phyloP scores from a whole-genome alignment of 805 yeast genomes.

The Metschnikowia kunwiensis region DNA sequence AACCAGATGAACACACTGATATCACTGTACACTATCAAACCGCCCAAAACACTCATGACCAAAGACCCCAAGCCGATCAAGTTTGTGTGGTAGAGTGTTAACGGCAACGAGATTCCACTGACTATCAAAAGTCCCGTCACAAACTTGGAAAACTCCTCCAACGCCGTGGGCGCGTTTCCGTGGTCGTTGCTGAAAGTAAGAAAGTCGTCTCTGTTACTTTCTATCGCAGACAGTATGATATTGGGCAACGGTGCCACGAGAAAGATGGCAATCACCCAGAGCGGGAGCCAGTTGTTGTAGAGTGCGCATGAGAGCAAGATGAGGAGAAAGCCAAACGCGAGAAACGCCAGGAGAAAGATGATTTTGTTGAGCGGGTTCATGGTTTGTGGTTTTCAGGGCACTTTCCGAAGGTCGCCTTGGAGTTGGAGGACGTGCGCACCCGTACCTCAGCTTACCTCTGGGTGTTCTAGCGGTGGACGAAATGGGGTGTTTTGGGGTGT shows the following conservation, averaged over 20 bases:
- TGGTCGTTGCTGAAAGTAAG: conserved; percentile 42
- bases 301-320: conserved; percentile 45
- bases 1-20: conserved; percentile 46
- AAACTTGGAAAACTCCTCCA: conserved; percentile 39
- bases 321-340: conserved; percentile 44
- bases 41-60: conserved; percentile 45
- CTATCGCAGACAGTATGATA: conserved; percentile 36
- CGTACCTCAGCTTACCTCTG: not conserved
- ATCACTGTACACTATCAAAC: conserved; percentile 43
- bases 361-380: conserved; percentile 48
- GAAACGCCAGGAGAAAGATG: conserved; percentile 44
- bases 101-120: conserved; percentile 45
- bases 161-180: conserved; percentile 34
- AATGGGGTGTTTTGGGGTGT: too few relatives aligned
- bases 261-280: conserved; percentile 42
- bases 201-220: conserved; percentile 40
- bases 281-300: conserved; percentile 36
- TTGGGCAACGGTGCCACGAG: conserved; percentile 46
- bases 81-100: conserved; percentile 37
- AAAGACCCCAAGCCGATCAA: conserved; percentile 38
- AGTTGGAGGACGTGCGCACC: too few relatives aligned
- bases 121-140: conserved; percentile 40
- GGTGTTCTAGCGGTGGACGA: too few relatives aligned
- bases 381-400: not conserved
- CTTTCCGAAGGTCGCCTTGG: too few relatives aligned